These are phyloP conservation scores for Sanghuangporus weigelae DNA, from an alignment of 1,284 basidiomycete genomes.

Conservation along the genomic window DNA sequence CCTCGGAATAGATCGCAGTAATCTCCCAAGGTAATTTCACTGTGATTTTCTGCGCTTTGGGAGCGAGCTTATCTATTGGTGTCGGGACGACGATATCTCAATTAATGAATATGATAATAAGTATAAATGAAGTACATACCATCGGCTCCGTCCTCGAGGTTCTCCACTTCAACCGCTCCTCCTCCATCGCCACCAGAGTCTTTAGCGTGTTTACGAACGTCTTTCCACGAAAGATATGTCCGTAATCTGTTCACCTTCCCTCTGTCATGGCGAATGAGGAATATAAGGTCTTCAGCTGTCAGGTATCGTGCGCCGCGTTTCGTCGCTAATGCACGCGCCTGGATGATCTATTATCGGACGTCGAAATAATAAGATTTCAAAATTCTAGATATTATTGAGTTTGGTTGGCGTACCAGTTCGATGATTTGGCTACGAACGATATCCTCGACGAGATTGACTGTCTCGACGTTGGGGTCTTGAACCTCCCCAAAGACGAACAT, in stretches of 20 bases:
- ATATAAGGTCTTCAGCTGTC: constrained; percentile 92
- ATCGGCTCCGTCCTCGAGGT: constrained; percentile 71
- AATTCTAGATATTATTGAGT: background rate
- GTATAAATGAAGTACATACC: constrained; percentile 34
- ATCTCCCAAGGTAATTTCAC: constrained; percentile 98
- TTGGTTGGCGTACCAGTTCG: constrained; percentile 64
- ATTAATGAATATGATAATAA: background rate
- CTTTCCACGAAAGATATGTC: constrained; percentile 98
- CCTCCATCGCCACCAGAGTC: constrained; percentile 77
- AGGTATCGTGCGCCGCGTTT: constrained; percentile 82
- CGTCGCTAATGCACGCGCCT: constrained; percentile 81
- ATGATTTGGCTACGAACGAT: constrained; percentile 92
- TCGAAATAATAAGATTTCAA: background rate
- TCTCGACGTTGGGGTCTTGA: constrained; percentile 83
- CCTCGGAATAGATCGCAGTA: constrained; percentile 85
- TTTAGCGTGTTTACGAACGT: constrained; percentile 93
- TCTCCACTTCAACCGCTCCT: constrained; percentile 76
- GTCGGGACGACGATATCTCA: constrained; percentile 1
- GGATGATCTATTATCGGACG: constrained; percentile 62
- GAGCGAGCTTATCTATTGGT: constrained; percentile 63
- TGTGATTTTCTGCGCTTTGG: constrained; percentile 89
- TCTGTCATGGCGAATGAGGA: constrained; percentile 91
- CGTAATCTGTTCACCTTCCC: constrained; percentile 91
- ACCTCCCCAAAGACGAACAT: constrained; percentile 98
- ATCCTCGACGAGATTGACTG: constrained; percentile 91